Evolutionary conservation across 768 basidiomycete genomes (phyloP), one percentile per base, ranked within the genome.

Genomic region (Leccinum longicurvipes): DNA sequence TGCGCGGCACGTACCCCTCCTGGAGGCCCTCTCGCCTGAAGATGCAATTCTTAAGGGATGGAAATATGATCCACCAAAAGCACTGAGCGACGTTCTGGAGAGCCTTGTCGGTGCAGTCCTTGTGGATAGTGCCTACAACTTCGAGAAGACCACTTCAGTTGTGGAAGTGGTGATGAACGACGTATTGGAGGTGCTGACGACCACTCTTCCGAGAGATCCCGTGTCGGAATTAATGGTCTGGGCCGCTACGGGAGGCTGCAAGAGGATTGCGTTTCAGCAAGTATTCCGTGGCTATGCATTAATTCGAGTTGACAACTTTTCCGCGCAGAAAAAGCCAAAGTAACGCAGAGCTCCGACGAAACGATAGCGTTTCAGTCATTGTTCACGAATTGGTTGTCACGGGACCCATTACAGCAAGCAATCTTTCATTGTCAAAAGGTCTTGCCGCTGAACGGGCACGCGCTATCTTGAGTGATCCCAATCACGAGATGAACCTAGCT

Each of bases 61-160:
- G 92, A 82, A 82, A 62, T 87, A 85, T 59, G 87, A 92, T 62
- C 91, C 92, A 9, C 92, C 93, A 0, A 96, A 96, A 71, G 86
- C 82, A 6, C 72, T 93, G 29, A 87, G 89, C 54, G 93, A 96
- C 65, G 81, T 92, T 4, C 78, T 95, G 51, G 93, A 96, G 72
- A 89, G 91, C 51, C 72, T 95, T 6, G 74, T 93, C 31, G 93
- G 91, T 1, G 92, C 91, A 3, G 76, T 96, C 19, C 79, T 96
- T 27, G 80, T 95, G 42, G 93, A 96, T 71, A 82, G 83, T 5
- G 84, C 79, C 5, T 91, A 86, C 64, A 73, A 91, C 59, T 85
- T 89, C 57, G 89, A 91, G 50, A 81, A 76, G 56, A 82, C 85
- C 4, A 79, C 80, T 15, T 74, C 74, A 0, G 76, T 92, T 17